A percentile compares a stretch with the other conserved stretches of the same genome.
Conservation (phyloP, 768 basidiomycete species). For the Pleurotus ostreatus region DNA sequence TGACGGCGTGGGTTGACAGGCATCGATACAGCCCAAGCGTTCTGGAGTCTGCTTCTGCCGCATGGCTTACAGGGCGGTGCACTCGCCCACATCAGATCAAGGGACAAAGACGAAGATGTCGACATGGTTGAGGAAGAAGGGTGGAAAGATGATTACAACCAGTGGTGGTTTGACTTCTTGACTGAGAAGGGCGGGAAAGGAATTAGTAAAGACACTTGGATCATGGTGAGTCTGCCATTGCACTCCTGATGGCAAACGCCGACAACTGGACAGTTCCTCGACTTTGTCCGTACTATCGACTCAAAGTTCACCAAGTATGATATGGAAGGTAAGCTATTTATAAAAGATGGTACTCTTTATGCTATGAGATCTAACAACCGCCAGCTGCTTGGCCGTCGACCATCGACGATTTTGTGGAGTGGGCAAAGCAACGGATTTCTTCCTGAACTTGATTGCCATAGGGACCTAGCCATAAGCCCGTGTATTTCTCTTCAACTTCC, state of each 20-base stretch:
- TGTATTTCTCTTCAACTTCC: too few species aligned
- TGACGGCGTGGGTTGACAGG: conserved; percentile 29
- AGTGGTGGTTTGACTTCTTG: conserved; percentile 82
- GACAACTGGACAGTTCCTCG: conserved; percentile 53
- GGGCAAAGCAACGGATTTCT: conserved; percentile 28
- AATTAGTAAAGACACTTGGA: conserved; percentile 86
- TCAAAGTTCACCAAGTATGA: conserved; percentile 70
- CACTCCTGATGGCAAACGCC: not conserved
- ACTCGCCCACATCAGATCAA: conserved; percentile 36
- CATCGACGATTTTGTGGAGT: conserved; percentile 63
- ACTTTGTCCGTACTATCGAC: conserved; percentile 76
- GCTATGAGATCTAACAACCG: not conserved
- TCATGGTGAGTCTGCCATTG: conserved; percentile 54
- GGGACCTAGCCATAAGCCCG: too few species aligned
- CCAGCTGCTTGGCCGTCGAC: conserved; percentile 67
- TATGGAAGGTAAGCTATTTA: conserved; percentile 53
- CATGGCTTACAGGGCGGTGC: conserved; percentile 69
- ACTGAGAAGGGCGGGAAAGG: conserved; percentile 62
- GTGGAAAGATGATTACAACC: conserved; percentile 58
- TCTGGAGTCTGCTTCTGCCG: conserved; percentile 76
- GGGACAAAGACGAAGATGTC: conserved; percentile 40
- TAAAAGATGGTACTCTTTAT: too few species aligned
- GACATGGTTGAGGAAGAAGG: conserved; percentile 48
- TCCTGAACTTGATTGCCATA: not conserved
- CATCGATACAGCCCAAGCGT: conserved; percentile 67